These are phyloP conservation scores for Ascochyta rabiei DNA, from an alignment of 2,329 filamentous ascomycete species.

Conservation along the genomic window DNA sequence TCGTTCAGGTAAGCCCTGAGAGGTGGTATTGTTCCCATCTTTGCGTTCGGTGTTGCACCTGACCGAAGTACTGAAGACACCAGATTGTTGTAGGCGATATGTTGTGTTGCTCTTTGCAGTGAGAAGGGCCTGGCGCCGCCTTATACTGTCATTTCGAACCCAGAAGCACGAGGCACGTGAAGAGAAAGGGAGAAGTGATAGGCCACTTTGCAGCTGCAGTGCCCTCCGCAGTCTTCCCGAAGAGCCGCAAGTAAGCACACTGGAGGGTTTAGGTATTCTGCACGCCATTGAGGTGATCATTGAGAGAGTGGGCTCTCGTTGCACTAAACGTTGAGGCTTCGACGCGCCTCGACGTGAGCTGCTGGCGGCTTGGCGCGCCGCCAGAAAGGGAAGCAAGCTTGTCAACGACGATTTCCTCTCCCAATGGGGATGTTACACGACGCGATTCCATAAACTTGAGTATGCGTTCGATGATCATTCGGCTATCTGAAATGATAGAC, in stretches of 20 bases:
- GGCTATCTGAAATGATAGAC: too few relatives aligned
- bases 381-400: slow-evolving; percentile 2
- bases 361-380: not conserved
- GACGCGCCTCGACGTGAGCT: not conserved
- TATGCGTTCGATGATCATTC: too few relatives aligned
- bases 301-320: slow-evolving; percentile 15
- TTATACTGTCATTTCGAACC: slow-evolving; percentile 17
- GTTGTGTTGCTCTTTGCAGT: slow-evolving; percentile 2
- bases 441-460: not conserved
- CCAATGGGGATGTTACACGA: not conserved
- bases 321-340: slow-evolving; percentile 12
- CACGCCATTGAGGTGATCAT: slow-evolving; percentile 26
- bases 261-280: slow-evolving; percentile 18
- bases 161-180: slow-evolving; percentile 43
- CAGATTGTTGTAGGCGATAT: slow-evolving; percentile 2
- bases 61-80: slow-evolving; percentile 30
- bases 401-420: not conserved
- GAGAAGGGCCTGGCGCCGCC: slow-evolving; percentile 2
- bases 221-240: slow-evolving; percentile 12
- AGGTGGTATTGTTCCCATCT: slow-evolving; percentile 12
- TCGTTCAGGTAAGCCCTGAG: slow-evolving; percentile 3
- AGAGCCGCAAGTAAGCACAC: slow-evolving; percentile 13
- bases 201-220: slow-evolving; percentile 19
- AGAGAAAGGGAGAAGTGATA: slow-evolving; percentile 24
- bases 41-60: slow-evolving; percentile 15